Evolutionary conservation across 2,329 filamentous ascomycete genomes (phyloP).

Genomic region (Penicillium sclerotigenum): DNA sequence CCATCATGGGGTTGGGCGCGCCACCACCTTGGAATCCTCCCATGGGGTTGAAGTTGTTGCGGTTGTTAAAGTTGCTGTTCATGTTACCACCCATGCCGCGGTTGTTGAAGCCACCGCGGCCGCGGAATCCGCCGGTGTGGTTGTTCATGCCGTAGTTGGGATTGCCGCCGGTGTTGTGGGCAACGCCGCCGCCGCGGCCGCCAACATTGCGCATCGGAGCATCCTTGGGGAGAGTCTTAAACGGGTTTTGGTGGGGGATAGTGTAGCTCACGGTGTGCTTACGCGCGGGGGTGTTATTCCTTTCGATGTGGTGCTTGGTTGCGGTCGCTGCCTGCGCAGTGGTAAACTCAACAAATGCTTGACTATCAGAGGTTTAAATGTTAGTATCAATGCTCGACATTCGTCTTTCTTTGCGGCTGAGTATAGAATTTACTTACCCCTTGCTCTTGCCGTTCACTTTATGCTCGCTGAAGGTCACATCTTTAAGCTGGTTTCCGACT

Average conservation of each 20-base stretch:
- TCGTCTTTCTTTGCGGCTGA: no score
- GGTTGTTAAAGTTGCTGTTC: conserved; percentile 27
- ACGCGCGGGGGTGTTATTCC: conserved; percentile 58
- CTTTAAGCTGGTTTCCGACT: conserved; percentile 80
- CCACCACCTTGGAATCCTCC: conserved; percentile 50
- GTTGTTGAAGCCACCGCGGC: conserved; percentile 52
- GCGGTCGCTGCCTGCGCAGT: conserved; percentile 82
- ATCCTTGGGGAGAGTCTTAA: conserved; percentile 87
- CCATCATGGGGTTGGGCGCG: conserved; percentile 47
- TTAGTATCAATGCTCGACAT: background rate
- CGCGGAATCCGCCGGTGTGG: conserved; percentile 42
- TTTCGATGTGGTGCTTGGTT: conserved; percentile 76
- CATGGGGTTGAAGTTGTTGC: conserved; percentile 29
- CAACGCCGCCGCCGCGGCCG: conserved; percentile 46
- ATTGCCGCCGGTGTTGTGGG: conserved; percentile 37
- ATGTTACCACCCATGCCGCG: conserved; percentile 36
- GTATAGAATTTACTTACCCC: conserved; percentile 59
- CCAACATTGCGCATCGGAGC: conserved; percentile 69
- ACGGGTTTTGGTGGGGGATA: conserved; percentile 75
- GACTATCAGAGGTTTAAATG: conserved; percentile 39
- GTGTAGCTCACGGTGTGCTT: conserved; percentile 71
- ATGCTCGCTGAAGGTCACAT: conserved; percentile 95
- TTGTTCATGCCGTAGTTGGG: conserved; percentile 36
- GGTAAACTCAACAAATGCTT: conserved; percentile 81
- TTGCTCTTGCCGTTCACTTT: conserved; percentile 99